These are phyloP conservation scores for Cyclostephanos invisitatus DNA, from an alignment of 108 stramenopile genomes.

Conservation along the genomic window DNA sequence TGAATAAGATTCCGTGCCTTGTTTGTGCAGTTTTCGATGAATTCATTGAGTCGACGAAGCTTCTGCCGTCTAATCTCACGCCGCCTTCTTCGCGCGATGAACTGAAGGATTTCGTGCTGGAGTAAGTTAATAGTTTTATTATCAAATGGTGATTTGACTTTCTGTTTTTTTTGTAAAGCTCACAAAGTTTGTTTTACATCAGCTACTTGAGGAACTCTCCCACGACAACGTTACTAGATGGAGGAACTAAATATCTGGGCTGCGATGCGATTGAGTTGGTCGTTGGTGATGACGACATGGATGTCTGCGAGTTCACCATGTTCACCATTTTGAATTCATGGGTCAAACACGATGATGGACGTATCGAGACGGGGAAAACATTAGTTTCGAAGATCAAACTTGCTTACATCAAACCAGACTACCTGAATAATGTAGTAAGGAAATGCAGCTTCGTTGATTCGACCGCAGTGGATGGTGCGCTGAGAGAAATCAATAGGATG, in stretches of 20 bases:
- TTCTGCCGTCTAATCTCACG: background rate
- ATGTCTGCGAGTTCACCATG: conserved; percentile 15
- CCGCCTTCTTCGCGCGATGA: conserved; percentile 1
- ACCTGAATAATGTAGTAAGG: conserved; percentile 10
- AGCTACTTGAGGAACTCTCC: conserved; percentile 5
- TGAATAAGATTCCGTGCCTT: conserved; percentile 16
- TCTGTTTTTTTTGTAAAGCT: background rate
- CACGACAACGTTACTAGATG: background rate
- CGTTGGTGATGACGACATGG: conserved; percentile 11
- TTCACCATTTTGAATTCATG: conserved; percentile 15
- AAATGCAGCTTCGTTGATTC: conserved; percentile 8
- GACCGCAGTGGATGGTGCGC: background rate
- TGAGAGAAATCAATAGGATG: conserved; percentile 3
- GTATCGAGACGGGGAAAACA: background rate
- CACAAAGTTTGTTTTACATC: background rate
- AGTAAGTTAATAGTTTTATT: background rate
- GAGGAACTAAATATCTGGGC: background rate
- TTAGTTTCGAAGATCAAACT: conserved; percentile 7
- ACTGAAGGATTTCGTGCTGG: background rate
- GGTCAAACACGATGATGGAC: background rate
- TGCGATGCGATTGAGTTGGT: conserved; percentile 2
- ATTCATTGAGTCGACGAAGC: conserved; percentile 5
- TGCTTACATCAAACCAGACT: conserved; percentile 5
- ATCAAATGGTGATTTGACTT: background rate
- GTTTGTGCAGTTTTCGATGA: conserved; percentile 30